phyloP scores from a whole-genome alignment of 169 alveolate species.

The Plasmodium reichenowi region DNA sequence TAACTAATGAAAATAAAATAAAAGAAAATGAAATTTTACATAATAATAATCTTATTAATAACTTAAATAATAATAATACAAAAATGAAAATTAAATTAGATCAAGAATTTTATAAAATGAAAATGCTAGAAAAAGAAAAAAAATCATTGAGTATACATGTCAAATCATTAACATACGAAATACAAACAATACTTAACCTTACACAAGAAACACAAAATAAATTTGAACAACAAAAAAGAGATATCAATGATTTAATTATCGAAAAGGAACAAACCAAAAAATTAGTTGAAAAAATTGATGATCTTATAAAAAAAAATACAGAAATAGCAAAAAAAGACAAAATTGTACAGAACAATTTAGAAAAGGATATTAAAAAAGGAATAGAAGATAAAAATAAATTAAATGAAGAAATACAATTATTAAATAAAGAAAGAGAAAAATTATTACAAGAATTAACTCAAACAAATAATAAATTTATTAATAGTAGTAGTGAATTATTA shows the following conservation, averaged over 20 bases:
- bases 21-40: slow-evolving; percentile 40
- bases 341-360: slow-evolving; percentile 25
- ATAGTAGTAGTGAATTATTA: slow-evolving; percentile 24
- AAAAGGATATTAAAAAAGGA: slow-evolving; percentile 58
- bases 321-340: slow-evolving; percentile 61
- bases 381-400: slow-evolving; percentile 67
- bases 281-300: slow-evolving; percentile 67
- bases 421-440: slow-evolving; percentile 54
- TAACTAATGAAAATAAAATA: slow-evolving; percentile 33
- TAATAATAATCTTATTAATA: slow-evolving; percentile 21
- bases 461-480: slow-evolving; percentile 7
- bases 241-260: slow-evolving; percentile 53
- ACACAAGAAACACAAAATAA: slow-evolving; percentile 46
- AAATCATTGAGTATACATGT: slow-evolving; percentile 51
- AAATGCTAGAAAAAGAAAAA: slow-evolving; percentile 59
- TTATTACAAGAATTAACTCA: slow-evolving; percentile 36
- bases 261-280: slow-evolving; percentile 75
- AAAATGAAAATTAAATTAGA: slow-evolving; percentile 66
- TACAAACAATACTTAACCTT: slow-evolving; percentile 38
- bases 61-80: slow-evolving; percentile 23
- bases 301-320: slow-evolving; percentile 43
- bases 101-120: slow-evolving; percentile 63
- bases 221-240: slow-evolving; percentile 54
- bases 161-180: slow-evolving; percentile 65
- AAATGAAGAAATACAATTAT: slow-evolving; percentile 57